These are phyloP conservation scores for Spergularia azorica DNA, from an alignment of 179 eudicot species.

Conservation along the genomic window DNA sequence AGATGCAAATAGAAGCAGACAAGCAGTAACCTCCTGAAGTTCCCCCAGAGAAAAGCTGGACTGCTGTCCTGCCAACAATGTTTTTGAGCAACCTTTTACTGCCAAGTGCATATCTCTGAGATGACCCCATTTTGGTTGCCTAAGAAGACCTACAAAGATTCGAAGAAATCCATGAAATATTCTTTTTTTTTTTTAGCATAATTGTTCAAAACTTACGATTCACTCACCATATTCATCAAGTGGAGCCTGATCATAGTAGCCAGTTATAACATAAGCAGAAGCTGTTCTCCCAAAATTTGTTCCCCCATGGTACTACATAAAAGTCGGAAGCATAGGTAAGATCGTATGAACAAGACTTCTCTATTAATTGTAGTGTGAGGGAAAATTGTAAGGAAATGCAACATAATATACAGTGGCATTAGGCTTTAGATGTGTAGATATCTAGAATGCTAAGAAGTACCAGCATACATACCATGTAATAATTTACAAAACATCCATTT, in stretches of 20 bases:
- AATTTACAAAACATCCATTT: constrained; percentile 83
- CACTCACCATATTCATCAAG: constrained; percentile 90
- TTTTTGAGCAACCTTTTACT: constrained; percentile 57
- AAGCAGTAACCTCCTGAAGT: constrained; percentile 55
- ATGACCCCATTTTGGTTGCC: constrained; percentile 95
- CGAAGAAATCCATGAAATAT: background rate
- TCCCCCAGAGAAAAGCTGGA: constrained; percentile 46
- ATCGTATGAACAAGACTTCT: background rate
- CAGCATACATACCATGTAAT: constrained; percentile 73
- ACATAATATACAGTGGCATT: background rate
- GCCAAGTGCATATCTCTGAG: constrained; percentile 72
- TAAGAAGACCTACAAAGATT: constrained; percentile 48
- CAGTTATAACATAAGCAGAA: constrained; percentile 64
- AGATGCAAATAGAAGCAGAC: background rate
- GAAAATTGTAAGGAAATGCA: background rate
- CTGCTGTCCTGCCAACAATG: constrained; percentile 54
- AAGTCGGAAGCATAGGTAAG: constrained; percentile 8
- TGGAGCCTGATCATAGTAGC: constrained; percentile 95
- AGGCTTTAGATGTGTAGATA: background rate
- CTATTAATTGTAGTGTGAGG: too few species aligned
- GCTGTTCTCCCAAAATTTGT: constrained; percentile 87
- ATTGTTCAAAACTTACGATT: too few species aligned
- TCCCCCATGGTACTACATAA: constrained; percentile 87
- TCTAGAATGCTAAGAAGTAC: background rate
- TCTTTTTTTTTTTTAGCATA: background rate